Conservation (phyloP, 1,139 yeast species). For the Taphrina wiesneri region DNA sequence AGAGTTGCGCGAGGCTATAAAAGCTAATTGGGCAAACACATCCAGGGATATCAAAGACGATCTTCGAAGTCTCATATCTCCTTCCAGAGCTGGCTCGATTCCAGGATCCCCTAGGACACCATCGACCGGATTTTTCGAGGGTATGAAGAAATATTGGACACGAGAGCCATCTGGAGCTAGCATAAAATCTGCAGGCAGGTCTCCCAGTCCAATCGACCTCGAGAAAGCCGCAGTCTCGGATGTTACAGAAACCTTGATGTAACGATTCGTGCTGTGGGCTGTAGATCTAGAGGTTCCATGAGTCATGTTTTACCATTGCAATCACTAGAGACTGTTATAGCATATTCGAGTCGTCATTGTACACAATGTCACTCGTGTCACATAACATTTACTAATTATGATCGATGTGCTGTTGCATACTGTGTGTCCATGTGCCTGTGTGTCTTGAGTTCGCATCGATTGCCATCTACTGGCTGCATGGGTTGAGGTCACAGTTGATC, state of each 20-base stretch:
- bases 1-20: slow-evolving; percentile 65
- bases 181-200: slow-evolving; percentile 4
- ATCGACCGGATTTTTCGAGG: slow-evolving; percentile 20
- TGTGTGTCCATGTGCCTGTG: background rate
- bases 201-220: slow-evolving; percentile 29
- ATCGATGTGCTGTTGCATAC: background rate
- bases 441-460: too few relatives aligned
- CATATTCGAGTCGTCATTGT: background rate
- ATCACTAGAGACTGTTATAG: too few relatives aligned
- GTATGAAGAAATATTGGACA: slow-evolving; percentile 30
- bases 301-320: background rate
- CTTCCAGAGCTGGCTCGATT: slow-evolving; percentile 11
- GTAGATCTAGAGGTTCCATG: background rate
- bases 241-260: slow-evolving; percentile 25
- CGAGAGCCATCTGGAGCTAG: slow-evolving; percentile 20
- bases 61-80: slow-evolving; percentile 22
- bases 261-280: background rate
- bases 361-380: background rate
- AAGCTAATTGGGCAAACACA: slow-evolving; percentile 34
- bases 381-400: background rate
- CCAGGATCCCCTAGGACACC: slow-evolving; percentile 33
- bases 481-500: too few relatives aligned
- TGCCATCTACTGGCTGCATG: background rate
- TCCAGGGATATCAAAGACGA: slow-evolving; percentile 34
- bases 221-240: slow-evolving; percentile 17